phyloP scores from a whole-genome alignment of 306 rosid genomes.

The Pyrus bretschneideri region DNA sequence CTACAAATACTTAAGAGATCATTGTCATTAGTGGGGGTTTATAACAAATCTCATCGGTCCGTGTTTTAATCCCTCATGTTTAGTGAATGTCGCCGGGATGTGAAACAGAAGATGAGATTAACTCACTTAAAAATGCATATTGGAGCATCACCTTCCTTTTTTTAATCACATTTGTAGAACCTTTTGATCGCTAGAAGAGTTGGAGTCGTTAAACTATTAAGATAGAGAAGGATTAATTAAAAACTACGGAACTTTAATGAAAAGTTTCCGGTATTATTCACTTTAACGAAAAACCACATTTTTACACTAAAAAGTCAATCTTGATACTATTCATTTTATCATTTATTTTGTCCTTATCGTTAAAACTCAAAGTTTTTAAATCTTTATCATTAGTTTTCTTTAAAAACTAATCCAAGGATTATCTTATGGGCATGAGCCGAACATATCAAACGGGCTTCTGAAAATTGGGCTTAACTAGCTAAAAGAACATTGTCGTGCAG shows the following conservation, averaged over 20 bases:
- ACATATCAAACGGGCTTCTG: not conserved
- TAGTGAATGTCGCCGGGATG: not conserved
- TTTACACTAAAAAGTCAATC: too few relatives aligned
- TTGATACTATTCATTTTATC: too few relatives aligned
- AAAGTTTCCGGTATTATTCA: too few relatives aligned
- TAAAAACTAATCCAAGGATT: not conserved
- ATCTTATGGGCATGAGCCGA: not conserved
- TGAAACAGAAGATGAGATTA: not conserved
- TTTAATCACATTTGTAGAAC: not conserved
- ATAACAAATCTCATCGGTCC: constrained; percentile 9
- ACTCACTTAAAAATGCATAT: not conserved
- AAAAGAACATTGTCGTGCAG: not conserved
- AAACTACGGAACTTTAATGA: too few relatives aligned
- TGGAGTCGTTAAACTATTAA: not conserved
- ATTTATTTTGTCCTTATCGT: too few relatives aligned
- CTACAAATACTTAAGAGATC: not conserved
- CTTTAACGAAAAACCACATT: too few relatives aligned
- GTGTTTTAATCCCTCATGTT: constrained; percentile 13
- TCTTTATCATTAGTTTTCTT: accelerated
- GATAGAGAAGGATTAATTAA: not conserved
- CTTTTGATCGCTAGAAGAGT: not conserved
- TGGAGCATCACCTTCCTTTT: not conserved
- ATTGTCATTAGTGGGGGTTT: constrained; percentile 3
- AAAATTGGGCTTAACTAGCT: not conserved
- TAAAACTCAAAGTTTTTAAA: too few relatives aligned